Evolutionary conservation across 2,329 filamentous ascomycete species (phyloP), one percentile per base, ranked within the genome.

Genomic region (Pseudomassariella vexata): DNA sequence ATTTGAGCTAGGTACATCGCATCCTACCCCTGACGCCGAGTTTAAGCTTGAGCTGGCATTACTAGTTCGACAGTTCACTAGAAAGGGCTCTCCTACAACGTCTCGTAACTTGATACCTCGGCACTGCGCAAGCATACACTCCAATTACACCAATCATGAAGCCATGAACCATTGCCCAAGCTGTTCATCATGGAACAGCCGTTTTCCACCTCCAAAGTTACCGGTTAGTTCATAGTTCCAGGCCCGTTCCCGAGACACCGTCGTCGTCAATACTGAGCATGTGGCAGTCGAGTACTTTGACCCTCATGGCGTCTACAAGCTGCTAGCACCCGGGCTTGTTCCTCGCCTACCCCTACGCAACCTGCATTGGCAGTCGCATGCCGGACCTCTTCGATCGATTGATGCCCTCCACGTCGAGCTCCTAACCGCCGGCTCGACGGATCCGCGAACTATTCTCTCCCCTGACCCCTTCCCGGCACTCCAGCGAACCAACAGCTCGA

Each of bases 361-460:
- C 51, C 77, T 98, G 27, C 87, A 96, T 53, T 98, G 92, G 92
- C 94, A 96, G 58, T 95, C 92, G 10, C 86, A 94, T 39, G 82
- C 83, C 18, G 83, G 92, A 1, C 92, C 92, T 3, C 66, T 96
- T 21, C 83, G 92, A 44, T 95, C 92, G 10, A 98, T 98, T 56
- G 83, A 88, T 51, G 89, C 87, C 9, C 76, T 98, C 24, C 87
- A 95, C 52, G 77, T 96, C 49, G 88, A 95, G 40, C 79, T 96
- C 37, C 68, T 89, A n/a, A 73, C 81, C 6, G 66, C 75, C 58
- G 67, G 62, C 49, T 59, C 30, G 10, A 46, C 66, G 50, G 55
- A 77, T 62, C 49, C 66, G 42, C 45, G 56, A 18, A 47, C 55
- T 22, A 42, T 59, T 28, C 45, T 55, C 25, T 55, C 60, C 10